These are phyloP conservation scores for Paspalum notatum DNA, from an alignment of 176 grass and related monocot species.

Conservation along the genomic window DNA sequence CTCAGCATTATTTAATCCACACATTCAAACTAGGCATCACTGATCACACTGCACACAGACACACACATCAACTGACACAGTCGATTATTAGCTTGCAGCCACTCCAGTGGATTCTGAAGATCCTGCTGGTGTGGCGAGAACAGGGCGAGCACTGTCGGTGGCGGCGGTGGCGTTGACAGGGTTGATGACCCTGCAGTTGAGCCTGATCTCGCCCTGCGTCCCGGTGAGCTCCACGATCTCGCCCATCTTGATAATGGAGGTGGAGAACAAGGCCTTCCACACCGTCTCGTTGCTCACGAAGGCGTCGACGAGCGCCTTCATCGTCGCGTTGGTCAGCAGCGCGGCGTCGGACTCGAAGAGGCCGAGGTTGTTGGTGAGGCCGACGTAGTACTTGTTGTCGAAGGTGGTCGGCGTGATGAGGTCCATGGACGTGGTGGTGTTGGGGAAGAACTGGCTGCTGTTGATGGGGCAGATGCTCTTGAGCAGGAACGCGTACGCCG, in stretches of 20 bases:
- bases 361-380: slow-evolving; percentile 45
- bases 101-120: slow-evolving; percentile 3
- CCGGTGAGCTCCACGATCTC: slow-evolving; percentile 52
- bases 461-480: slow-evolving; percentile 44
- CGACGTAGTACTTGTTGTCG: slow-evolving; percentile 77
- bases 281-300: slow-evolving; percentile 42
- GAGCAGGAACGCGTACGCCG: slow-evolving; percentile 60
- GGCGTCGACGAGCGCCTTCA: slow-evolving; percentile 43
- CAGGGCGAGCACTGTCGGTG: neutral
- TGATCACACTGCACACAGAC: neutral
- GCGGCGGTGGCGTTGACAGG: neutral
- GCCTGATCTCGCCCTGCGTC: slow-evolving; percentile 63
- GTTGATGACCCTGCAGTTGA: slow-evolving; percentile 58
- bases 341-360: slow-evolving; percentile 55
- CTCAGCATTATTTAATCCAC: neutral
- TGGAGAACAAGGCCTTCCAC: slow-evolving; percentile 47
- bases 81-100: slow-evolving; percentile 1
- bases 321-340: slow-evolving; percentile 43
- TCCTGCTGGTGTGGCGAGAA: neutral
- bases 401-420: slow-evolving; percentile 47
- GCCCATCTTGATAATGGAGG: slow-evolving; percentile 74
- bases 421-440: slow-evolving; percentile 50
- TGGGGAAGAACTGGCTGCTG: slow-evolving; percentile 41
- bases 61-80: neutral
- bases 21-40: neutral